Base-by-base conservation (phyloP, 2,329 filamentous ascomycete species). In the Aspergillus ustus region DNA sequence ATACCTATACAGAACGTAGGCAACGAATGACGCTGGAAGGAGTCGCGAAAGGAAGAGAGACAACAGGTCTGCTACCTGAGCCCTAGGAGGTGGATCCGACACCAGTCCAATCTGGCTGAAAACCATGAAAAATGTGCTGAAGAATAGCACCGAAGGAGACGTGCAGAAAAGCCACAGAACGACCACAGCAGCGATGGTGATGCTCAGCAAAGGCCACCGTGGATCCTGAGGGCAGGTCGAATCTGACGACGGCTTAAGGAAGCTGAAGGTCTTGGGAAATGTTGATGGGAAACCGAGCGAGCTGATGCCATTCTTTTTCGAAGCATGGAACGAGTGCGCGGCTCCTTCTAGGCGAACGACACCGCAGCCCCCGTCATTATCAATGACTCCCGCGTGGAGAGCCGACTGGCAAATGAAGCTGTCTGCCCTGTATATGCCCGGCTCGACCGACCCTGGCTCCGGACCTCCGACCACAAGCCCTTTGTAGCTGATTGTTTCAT, bases 21-120 rank as follows among this genome's bases (percentile, higher is more conserved):
- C 91, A 64, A 91, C 89, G 70, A 99, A 97, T 67, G 90, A 88
- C 49, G 93, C 93, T 0, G 95, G 95, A 11, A 99, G 81, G 67
- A 96, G 91, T 61, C 91, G 90, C 63, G 91, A 92, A 28, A 96
- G 75, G 3, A 95, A 84, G 54, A 89, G 86, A 51, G 92, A 94
- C 64, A 97, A 83, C 3, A 97, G 83, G 8, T 84, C 86, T 19
- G 91, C 83, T 58, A 93, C 86, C 44, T 88, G 83, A 1, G 82
- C 81, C 62, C 90, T 83, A 25, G 84, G 84, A 0, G 95, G 94
- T 2, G 93, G 90, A 73, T 99, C 94, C 1, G 92, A 93, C 9
- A 92, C 94, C 69, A 98, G 85, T 7, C 92, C 93, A 17, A 96
- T 91, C 66, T 97, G 93, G 80, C 91, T 91, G 78, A 97, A 98